Evolutionary conservation across 2,329 filamentous ascomycete species (phyloP).

Genomic region (Cryphonectria radicalis): DNA sequence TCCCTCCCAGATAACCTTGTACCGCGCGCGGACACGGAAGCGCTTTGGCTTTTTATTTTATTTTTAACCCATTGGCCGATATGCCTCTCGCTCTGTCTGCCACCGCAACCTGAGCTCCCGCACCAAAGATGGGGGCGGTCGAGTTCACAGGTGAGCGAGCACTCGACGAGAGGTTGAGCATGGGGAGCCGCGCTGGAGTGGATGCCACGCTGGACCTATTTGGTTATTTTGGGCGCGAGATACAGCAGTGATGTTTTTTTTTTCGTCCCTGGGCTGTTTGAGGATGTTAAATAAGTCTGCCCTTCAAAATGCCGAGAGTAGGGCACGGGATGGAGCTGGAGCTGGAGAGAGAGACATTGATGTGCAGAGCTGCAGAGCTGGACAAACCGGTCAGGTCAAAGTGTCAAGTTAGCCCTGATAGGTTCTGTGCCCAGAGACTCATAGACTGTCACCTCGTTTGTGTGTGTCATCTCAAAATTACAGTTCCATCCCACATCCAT

Average conservation of each 20-base stretch:
- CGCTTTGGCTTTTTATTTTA: not conserved
- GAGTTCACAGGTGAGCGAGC: constrained; percentile 16
- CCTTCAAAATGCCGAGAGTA: constrained; percentile 29
- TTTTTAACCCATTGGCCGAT: not conserved
- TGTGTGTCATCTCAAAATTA: not conserved
- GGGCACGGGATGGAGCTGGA: constrained; percentile 15
- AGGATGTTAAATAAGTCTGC: constrained; percentile 19
- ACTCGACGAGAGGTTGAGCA: not conserved
- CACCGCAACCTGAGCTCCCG: constrained; percentile 20
- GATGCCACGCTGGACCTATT: constrained; percentile 7
- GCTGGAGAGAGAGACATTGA: not conserved
- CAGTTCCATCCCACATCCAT: not conserved
- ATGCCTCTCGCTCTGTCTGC: constrained; percentile 7
- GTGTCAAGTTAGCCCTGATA: not conserved
- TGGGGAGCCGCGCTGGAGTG: constrained; percentile 20
- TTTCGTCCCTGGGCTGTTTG: constrained; percentile 17
- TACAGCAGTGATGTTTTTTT: constrained; percentile 10
- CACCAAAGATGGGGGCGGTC: constrained; percentile 7
- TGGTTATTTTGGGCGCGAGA: not conserved
- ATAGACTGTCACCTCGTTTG: not conserved
- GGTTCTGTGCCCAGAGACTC: too few relatives aligned
- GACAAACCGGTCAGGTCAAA: not conserved
- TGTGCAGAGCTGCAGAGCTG: not conserved
- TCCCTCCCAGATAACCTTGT: not conserved
- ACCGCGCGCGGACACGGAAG: constrained; percentile 17